Base-by-base conservation (phyloP, 305 asterid species). In the Nicotiana rustica region DNA sequence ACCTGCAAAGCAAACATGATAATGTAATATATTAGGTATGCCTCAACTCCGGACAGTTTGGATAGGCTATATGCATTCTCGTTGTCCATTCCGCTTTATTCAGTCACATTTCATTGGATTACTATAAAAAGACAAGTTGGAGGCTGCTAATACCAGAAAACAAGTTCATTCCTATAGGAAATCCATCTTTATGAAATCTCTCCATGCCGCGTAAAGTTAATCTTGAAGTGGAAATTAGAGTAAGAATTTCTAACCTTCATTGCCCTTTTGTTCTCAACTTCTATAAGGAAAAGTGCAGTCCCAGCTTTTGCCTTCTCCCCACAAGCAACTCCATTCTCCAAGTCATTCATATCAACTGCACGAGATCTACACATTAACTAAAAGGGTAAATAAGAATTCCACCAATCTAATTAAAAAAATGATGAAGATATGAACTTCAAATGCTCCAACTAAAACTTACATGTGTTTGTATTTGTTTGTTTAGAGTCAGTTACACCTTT, bases 211-310 rank as follows among this genome's bases (percentile, higher is more conserved):
- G 13, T 64, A 25, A 25, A 25, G n/a, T 64, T 12, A 25, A 67
- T 67, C 7, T 67, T 67, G 29, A 35, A 13, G 19, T 44, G 61
- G 6, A 6, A 25, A 67, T 4, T 17, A 67, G 41, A 31, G 7
- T 41, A 13, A 70, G 44, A 65, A 60, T 66, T 25, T 71, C 83
- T 36, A 81, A 90, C 93, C 92, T 90, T 87, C 62, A 87, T 86
- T 2, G 90, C 78, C 84, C 94, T 84, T 80, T 44, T 87, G 61
- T 84, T 84, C 88, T 90, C 94, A 59, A 90, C 86, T 83, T 91
- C 86, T 33, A 89, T 68, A 14, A 89, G 91, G 78, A 82, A 89
- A 79, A 79, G 71, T 9, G 92, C 92, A 1, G 91, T 88, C 80
- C 94, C 91, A 13, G 88, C 79, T 71, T 83, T 82, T 25, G 91